phyloP scores from a whole-genome alignment of 768 basidiomycete genomes.

The Sistotremastrum niveocremeum region DNA sequence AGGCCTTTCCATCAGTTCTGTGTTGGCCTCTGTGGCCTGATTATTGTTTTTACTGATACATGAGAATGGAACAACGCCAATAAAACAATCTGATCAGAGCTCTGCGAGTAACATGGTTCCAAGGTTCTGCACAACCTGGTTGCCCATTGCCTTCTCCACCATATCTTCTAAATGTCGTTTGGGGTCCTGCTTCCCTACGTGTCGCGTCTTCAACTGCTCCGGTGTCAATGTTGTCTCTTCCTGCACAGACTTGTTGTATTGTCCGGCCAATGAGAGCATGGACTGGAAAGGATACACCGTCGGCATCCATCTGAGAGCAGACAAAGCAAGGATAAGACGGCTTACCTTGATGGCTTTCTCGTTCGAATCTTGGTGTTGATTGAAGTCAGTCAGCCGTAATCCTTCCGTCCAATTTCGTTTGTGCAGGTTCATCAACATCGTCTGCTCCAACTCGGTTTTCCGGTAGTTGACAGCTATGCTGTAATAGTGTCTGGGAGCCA shows the following conservation, averaged over 20 bases:
- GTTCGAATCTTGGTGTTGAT: conserved; percentile 74
- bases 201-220: conserved; percentile 92
- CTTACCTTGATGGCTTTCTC: conserved; percentile 90
- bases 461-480: conserved; percentile 95
- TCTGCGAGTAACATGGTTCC: conserved; percentile 93
- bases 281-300: conserved; percentile 33
- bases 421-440: conserved; percentile 98
- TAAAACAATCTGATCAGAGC: conserved; percentile 27
- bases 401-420: conserved; percentile 99
- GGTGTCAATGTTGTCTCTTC: conserved; percentile 92
- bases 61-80: too few relatives aligned
- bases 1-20: too few relatives aligned
- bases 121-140: conserved; percentile 91
- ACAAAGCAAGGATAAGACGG: conserved; percentile 9
- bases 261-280: conserved; percentile 85
- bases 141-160: conserved; percentile 95
- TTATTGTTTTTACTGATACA: too few relatives aligned
- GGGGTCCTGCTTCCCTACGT: conserved; percentile 95
- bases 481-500: conserved; percentile 67
- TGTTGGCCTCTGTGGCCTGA: too few relatives aligned
- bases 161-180: conserved; percentile 96
- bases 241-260: conserved; percentile 96
- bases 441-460: conserved; percentile 95
- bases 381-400: conserved; percentile 81
- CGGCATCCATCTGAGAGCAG: conserved; percentile 1